Conservation (phyloP, 1,284 basidiomycete genomes). For the Bjerkandera adusta region DNA sequence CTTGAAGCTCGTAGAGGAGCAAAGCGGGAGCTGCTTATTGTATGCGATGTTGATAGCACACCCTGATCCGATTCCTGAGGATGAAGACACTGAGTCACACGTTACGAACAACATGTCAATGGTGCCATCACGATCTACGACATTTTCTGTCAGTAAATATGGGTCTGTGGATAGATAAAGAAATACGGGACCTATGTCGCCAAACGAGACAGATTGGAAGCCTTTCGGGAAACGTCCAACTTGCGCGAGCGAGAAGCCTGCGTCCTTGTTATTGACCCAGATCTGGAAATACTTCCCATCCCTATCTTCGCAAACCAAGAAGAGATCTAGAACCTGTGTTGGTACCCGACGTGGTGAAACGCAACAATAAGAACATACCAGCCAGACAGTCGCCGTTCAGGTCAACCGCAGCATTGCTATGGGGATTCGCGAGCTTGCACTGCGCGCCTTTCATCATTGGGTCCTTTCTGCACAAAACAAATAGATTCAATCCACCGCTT, state of each 20-base stretch:
- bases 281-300: slow-evolving; percentile 77
- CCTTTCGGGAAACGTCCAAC: slow-evolving; percentile 74
- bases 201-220: slow-evolving; percentile 82
- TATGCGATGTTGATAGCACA: slow-evolving; percentile 92
- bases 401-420: slow-evolving; percentile 95
- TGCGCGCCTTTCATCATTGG: slow-evolving; percentile 59
- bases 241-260: slow-evolving; percentile 73
- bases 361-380: slow-evolving; percentile 41
- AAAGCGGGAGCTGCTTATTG: slow-evolving; percentile 89
- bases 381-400: slow-evolving; percentile 95
- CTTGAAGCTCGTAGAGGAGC: slow-evolving; percentile 48
- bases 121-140: slow-evolving; percentile 88
- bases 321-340: slow-evolving; percentile 61
- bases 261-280: slow-evolving; percentile 83
- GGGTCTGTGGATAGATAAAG: not conserved
- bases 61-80: slow-evolving; percentile 65
- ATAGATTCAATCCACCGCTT: not conserved
- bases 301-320: slow-evolving; percentile 77
- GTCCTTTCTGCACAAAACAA: slow-evolving; percentile 40
- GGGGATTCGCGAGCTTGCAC: slow-evolving; percentile 83
- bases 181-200: slow-evolving; percentile 85
- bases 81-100: slow-evolving; percentile 69
- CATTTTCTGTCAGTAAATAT: not conserved
- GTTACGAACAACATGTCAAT: slow-evolving; percentile 93
- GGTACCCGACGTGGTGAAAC: not conserved